phyloP scores from a whole-genome alignment of 2,329 filamentous ascomycete species.

The Taxawa tesnikishii region DNA sequence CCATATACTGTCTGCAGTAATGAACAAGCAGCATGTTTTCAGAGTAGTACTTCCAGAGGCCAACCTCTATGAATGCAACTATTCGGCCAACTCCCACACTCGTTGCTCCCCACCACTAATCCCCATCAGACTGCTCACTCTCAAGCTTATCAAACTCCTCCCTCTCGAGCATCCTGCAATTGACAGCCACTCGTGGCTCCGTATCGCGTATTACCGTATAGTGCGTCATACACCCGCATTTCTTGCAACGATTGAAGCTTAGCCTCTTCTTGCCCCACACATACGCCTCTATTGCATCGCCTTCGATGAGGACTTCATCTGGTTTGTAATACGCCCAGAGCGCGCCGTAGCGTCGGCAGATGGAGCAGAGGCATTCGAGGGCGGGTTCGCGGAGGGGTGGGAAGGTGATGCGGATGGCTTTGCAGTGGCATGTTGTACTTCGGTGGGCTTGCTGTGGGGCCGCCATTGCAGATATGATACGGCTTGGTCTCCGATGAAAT shows the following conservation, averaged over 20 bases:
- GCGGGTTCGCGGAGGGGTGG: constrained; percentile 12
- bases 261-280: constrained; percentile 8
- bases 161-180: not conserved
- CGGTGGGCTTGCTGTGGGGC: not conserved
- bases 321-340: constrained; percentile 18
- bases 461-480: not conserved
- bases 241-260: constrained; percentile 10
- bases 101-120: not conserved
- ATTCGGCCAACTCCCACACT: not conserved
- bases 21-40: not conserved
- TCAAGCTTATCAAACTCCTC: not conserved
- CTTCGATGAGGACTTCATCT: constrained; percentile 10
- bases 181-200: not conserved
- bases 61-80: not conserved
- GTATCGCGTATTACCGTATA: not conserved
- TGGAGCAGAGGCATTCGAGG: constrained; percentile 16
- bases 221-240: constrained; percentile 6
- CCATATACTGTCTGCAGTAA: not conserved
- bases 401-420: constrained; percentile 16
- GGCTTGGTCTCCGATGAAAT: not conserved
- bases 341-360: constrained; percentile 20
- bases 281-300: constrained; percentile 7
- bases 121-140: not conserved
- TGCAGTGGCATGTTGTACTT: constrained; percentile 15
- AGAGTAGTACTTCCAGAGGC: not conserved